phyloP scores from a whole-genome alignment of 2,329 filamentous ascomycete genomes.

The Orbilia quercus region DNA sequence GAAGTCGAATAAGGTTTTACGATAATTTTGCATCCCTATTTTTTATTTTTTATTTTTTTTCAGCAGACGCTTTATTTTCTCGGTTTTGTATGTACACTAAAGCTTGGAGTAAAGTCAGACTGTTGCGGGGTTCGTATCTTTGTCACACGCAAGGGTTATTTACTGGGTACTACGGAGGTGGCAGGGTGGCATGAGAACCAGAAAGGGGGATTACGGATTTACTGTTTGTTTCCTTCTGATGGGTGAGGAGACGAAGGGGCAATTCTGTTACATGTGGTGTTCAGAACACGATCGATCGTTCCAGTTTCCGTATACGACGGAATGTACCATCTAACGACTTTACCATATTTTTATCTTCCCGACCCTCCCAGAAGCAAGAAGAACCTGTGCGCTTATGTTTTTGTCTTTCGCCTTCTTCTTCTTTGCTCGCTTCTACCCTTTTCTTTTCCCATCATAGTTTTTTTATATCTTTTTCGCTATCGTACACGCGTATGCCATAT shows the following conservation, averaged over 20 bases:
- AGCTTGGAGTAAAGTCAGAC: constrained; percentile 28
- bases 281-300: constrained; percentile 45
- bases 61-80: constrained; percentile 28
- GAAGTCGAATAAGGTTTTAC: constrained; percentile 43
- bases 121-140: constrained; percentile 48
- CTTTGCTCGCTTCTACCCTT: constrained; percentile 34
- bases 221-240: constrained; percentile 23
- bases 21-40: constrained; percentile 49
- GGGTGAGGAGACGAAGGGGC: constrained; percentile 25
- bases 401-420: constrained; percentile 47
- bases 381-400: constrained; percentile 42
- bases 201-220: constrained; percentile 18
- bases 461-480: constrained; percentile 60
- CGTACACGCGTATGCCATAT: constrained; percentile 42
- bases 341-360: constrained; percentile 33
- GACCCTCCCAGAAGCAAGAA: constrained; percentile 29
- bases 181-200: neutral
- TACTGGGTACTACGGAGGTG: constrained; percentile 12
- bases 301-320: constrained; percentile 33
- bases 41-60: no score
- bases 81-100: constrained; percentile 52
- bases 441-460: constrained; percentile 48
- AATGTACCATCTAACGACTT: constrained; percentile 53
- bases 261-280: constrained; percentile 33
- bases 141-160: constrained; percentile 34